Evolutionary conservation across 1,284 basidiomycete genomes (phyloP).

Genomic region (Phenoliferia sp.): DNA sequence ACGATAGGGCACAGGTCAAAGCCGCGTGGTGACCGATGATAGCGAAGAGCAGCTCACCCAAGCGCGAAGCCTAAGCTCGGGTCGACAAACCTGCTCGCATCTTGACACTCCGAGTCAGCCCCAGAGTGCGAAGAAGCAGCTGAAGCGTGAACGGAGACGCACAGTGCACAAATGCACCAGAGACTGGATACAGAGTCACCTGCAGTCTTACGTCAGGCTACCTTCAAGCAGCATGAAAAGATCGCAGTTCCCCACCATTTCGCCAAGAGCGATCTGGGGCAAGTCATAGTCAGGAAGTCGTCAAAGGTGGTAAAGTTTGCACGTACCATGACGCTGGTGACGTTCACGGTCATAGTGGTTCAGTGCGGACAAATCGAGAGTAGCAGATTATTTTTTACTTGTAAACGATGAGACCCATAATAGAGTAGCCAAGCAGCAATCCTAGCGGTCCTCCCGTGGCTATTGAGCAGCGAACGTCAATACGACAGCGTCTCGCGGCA

Average conservation of each 20-base stretch:
- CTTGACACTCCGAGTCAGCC: neutral
- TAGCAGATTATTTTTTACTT: too few species aligned
- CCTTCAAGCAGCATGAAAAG: neutral
- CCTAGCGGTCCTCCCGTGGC: neutral
- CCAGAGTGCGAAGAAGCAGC: neutral
- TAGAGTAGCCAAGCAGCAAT: neutral
- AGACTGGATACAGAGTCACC: neutral
- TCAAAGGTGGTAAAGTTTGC: neutral
- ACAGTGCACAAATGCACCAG: neutral
- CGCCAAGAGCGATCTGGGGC: neutral
- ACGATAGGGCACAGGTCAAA: neutral
- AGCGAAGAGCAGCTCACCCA: neutral
- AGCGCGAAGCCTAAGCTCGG: neutral
- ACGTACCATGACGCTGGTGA: neutral
- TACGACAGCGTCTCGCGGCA: neutral
- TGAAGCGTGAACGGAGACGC: neutral
- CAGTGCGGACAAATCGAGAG: too few species aligned
- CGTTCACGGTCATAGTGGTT: too few species aligned
- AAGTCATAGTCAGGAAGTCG: too few species aligned
- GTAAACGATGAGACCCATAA: neutral
- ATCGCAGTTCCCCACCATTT: neutral
- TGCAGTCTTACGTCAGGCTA: neutral
- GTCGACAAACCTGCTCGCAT: neutral
- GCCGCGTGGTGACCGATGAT: neutral
- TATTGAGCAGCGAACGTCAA: neutral